Percentiles rank a stretch among this genome's conserved stretches.
Evolutionary conservation across 495 filamentous ascomycete genomes (phyloP).

Genomic region (Tuber indicum): DNA sequence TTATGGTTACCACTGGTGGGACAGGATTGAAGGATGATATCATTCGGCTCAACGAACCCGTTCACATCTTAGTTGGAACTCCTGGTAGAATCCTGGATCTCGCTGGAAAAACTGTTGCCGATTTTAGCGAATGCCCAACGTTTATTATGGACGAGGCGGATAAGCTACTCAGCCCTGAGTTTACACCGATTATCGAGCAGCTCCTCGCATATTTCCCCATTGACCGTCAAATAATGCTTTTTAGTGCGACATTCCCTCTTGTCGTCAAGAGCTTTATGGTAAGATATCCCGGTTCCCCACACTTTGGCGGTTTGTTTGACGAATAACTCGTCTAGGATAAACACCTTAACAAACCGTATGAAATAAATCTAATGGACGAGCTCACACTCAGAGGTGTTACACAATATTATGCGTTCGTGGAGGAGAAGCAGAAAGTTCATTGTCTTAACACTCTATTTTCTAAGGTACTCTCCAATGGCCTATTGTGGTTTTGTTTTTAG

Average conservation of each 20-base stretch:
- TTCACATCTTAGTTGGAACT: slow-evolving; percentile 96
- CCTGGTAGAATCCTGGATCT: slow-evolving; percentile 92
- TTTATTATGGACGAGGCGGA: slow-evolving; percentile 99
- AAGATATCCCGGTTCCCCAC: slow-evolving; percentile 13
- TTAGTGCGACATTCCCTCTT: slow-evolving; percentile 93
- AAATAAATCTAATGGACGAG: slow-evolving; percentile 99
- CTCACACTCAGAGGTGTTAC: slow-evolving; percentile 96
- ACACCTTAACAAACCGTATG: slow-evolving; percentile 90
- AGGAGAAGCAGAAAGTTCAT: slow-evolving; percentile 99
- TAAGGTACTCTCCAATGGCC: slow-evolving; percentile 48
- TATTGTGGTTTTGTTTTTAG: not conserved
- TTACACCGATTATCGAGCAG: slow-evolving; percentile 95
- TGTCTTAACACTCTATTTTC: slow-evolving; percentile 98
- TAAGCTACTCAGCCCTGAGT: slow-evolving; percentile 91
- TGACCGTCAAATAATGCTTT: slow-evolving; percentile 97
- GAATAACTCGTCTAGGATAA: slow-evolving; percentile 56
- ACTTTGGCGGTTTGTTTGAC: not conserved
- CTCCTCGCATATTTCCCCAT: slow-evolving; percentile 87
- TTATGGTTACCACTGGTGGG: slow-evolving; percentile 98
- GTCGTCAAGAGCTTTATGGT: slow-evolving; percentile 94
- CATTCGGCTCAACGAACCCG: slow-evolving; percentile 82
- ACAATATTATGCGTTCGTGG: slow-evolving; percentile 98
- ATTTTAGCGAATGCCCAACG: slow-evolving; percentile 90
- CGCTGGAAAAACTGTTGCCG: slow-evolving; percentile 88
- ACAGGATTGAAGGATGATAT: slow-evolving; percentile 94